phyloP scores from a whole-genome alignment of 2,329 filamentous ascomycete genomes.

The Gremmenia infestans region DNA sequence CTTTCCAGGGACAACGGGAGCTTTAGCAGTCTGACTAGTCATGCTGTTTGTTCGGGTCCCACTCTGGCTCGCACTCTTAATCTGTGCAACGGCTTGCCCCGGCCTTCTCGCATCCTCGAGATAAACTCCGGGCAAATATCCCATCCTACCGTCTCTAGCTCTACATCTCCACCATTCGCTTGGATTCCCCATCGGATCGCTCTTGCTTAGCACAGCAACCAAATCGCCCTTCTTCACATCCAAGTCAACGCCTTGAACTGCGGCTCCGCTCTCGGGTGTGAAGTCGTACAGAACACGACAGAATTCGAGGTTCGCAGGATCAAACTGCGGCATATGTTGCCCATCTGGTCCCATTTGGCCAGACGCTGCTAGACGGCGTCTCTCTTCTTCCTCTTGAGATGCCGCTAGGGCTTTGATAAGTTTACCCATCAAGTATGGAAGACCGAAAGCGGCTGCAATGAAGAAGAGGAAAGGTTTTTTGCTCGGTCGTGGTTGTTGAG shows the following conservation, averaged over 20 bases:
- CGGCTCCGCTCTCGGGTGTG: constrained; percentile 66
- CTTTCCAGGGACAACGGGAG: constrained; percentile 51
- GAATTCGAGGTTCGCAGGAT: constrained; percentile 91
- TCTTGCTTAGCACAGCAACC: constrained; percentile 88
- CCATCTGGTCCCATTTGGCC: constrained; percentile 47
- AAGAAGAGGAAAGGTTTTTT: constrained; percentile 97
- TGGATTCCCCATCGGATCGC: constrained; percentile 83
- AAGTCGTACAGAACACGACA: constrained; percentile 95
- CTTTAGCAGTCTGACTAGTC: constrained; percentile 37
- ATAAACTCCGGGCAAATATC: constrained; percentile 88
- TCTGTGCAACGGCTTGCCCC: constrained; percentile 34
- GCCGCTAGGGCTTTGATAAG: constrained; percentile 81
- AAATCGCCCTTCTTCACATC: constrained; percentile 92
- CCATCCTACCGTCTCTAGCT: constrained; percentile 81
- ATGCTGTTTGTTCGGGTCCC: constrained; percentile 37
- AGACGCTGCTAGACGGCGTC: constrained; percentile 49
- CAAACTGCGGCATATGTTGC: constrained; percentile 52
- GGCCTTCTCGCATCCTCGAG: constrained; percentile 66
- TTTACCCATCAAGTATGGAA: constrained; percentile 96
- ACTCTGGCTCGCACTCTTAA: constrained; percentile 38
- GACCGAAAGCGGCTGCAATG: constrained; percentile 84
- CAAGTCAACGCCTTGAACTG: constrained; percentile 71
- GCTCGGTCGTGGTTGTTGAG: constrained; percentile 65
- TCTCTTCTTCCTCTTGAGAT: constrained; percentile 79
- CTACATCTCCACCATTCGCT: constrained; percentile 98